Evolutionary conservation across 352 stramenopile genomes (phyloP), one percentile per base, ranked within the genome.

Genomic region (Pythium phragmiticola): DNA sequence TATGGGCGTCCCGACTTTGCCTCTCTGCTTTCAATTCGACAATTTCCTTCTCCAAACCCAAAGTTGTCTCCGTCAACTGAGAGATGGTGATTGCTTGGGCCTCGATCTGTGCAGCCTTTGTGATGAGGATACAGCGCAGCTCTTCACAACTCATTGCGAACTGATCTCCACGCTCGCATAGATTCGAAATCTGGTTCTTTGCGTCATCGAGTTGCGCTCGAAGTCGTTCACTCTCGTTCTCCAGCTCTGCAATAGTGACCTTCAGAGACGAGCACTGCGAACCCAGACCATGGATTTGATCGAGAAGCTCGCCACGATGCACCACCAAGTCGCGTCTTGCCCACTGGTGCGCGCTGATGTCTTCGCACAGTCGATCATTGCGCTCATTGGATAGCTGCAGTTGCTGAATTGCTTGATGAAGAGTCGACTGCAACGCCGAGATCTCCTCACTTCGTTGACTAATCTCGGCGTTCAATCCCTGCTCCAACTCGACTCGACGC

Each of bases 61-160:
- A 2, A 8, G 2, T 57, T 33, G 50, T 34, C 8, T 50, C 19
- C 4, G 30, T 45, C 50, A 57, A 33, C 33, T 30, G 34, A 33
- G 34, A 43, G 14, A 46, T 46, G 3, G 50, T 30, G 17, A 7
- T 12, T 34, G 19, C 19, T 11, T 68, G 61, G 26, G 34, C 17
- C 1, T 50, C 37, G 19, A 62, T 53, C 7, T n/a, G n/a, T 7
- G 56, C 45, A 6, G 34, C 21, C n/a, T 68, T 61, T 4, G 41
- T 34, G 3, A 26, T 13, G 1, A 68, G 36, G 1, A 46, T 21
- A 21, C n/a, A 23, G 8, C 52, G 2, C 13, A 62, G 14, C 11
- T 68, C 61, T 19, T 62, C 61, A 42, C 61, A 61, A 5, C 42
- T 36, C 52, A 68, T 58, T 3, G 43, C 52, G 16, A 53, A 23